Base-by-base conservation (phyloP, 768 basidiomycete species). In the Exidia glandulosa region DNA sequence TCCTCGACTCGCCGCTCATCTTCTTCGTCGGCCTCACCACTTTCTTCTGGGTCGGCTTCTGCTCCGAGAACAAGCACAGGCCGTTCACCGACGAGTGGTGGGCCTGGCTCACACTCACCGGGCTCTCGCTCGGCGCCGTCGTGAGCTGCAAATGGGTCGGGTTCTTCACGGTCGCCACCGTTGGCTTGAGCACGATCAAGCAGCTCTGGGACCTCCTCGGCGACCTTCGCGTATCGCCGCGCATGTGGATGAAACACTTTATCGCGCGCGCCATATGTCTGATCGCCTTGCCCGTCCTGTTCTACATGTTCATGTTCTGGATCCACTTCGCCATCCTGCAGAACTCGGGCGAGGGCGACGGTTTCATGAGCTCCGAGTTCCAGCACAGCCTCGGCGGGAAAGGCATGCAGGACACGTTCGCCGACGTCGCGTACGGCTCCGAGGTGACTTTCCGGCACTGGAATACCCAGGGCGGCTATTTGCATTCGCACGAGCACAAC, bases 361-460 rank as follows among this genome's bases (percentile, higher is more conserved):
- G 94, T 1, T 99, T 99, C 73, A 99, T 99, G 96, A 95, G 90
- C 74, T 90, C 93, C 2, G 94, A 94, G 70, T 99, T 99, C 76
- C 94, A 97, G 73, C 95, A 98, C 68, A 97, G 94, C 0, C 77
- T 99, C 13, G 79, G 85, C 16, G 93, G 94, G 5, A 85, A 85
- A 48, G 83, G 87, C 6, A 97, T 98, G 96, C 78, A 80, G 12
- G 94, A 99, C 70, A 98, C 95, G 0, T 94, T 59, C 6, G 25
- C 64, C 87, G 96, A 99, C 68, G 80, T 98, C 55, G 88, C 84
- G 16, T 60, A 94, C 63, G 95, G 94, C 30, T 96, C 94, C 0
- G 75, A 78, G 47, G 75, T 99, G 37, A 78, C 88, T 2, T 79
- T 99, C 36, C 87, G 94, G 56, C 96, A 98, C 69, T 73, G 94